Base-by-base conservation (phyloP, 495 filamentous ascomycete genomes). In the Xylaria cubensis region DNA sequence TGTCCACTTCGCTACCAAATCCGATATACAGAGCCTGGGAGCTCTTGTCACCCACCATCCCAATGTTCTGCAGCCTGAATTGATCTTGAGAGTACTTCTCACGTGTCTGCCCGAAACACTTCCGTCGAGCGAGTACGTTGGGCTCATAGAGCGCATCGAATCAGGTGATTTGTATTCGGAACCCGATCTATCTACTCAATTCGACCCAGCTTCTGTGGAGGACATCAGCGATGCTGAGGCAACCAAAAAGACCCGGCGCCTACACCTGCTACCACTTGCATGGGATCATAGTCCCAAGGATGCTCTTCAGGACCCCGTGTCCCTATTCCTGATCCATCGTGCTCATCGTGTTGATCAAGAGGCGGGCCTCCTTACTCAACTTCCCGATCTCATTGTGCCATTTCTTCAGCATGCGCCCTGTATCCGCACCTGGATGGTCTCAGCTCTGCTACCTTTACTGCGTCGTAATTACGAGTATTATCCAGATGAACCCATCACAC, bases 391-490 rank as follows among this genome's bases (percentile, higher is more conserved):
- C 15, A 78, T 97, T 19, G 80, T 87, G 59, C 94, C 94, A 0
- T 97, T 97, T 77, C 85, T 97, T 55, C 81, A 90, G 46, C 89
- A 87, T 65, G 90, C 90, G 19, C 83, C 89, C 17, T 85, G 84
- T 51, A 80, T 97, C 62, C 88, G 91, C 70, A 89, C 85, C 56
- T 94, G 94, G 91, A 86, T 93, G 77, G 87, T 97, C 36, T 94
- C 94, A 1, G 90, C 86, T 24, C 84, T 97, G 24, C 83, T 98
- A 29, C 94, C 94, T 0, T 84, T 97, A 1, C 82, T 95, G 19
- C 88, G 94, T 65, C 84, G 94, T n/a, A 92, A 92, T 75, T 92
- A 92, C 78, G 93, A 96, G 83, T 96, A 94, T 76, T 92, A 97
- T 72, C 88, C 92, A 0, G 80, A 87, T 39, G 85, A 87, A 13